These are phyloP conservation scores for Aquilaria sinensis DNA, from an alignment of 345 rosid genomes.

Conservation along the genomic window DNA sequence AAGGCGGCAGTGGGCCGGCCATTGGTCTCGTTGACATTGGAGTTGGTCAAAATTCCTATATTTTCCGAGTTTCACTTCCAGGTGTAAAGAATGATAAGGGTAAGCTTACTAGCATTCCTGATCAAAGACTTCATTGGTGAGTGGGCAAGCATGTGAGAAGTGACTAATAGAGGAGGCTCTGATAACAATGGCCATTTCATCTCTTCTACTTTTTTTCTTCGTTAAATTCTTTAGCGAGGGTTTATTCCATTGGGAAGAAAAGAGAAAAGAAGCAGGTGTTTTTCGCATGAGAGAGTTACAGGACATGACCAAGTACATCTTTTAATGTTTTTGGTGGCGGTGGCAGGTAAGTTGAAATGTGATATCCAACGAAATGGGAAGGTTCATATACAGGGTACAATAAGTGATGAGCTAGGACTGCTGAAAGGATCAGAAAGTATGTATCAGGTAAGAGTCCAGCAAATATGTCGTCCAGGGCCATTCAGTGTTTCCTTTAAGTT, in stretches of 20 bases:
- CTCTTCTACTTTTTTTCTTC: background rate
- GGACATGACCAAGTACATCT: too few species aligned
- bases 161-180: background rate
- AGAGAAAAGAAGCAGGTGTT: too few species aligned
- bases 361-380: constrained; percentile 48
- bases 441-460: constrained; percentile 43
- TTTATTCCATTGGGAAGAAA: too few species aligned
- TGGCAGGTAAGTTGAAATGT: constrained; percentile 48
- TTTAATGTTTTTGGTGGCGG: constrained; percentile 24
- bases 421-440: constrained; percentile 21
- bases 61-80: constrained; percentile 68
- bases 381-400: constrained; percentile 48
- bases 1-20: constrained; percentile 40
- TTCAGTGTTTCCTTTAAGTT: constrained; percentile 52
- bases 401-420: constrained; percentile 25
- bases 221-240: too few species aligned
- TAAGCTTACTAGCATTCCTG: constrained; percentile 21
- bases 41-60: constrained; percentile 47
- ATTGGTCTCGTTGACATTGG: constrained; percentile 70
- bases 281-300: too few species aligned
- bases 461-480: constrained; percentile 49
- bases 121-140: background rate
- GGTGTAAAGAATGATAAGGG: constrained; percentile 47
- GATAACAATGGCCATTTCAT: background rate
- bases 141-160: background rate